A percentile compares a stretch with the other conserved stretches of the same genome.
Evolutionary conservation across 73 alveolate genomes (phyloP).

Genomic region (Paramecium pentaurelia): DNA sequence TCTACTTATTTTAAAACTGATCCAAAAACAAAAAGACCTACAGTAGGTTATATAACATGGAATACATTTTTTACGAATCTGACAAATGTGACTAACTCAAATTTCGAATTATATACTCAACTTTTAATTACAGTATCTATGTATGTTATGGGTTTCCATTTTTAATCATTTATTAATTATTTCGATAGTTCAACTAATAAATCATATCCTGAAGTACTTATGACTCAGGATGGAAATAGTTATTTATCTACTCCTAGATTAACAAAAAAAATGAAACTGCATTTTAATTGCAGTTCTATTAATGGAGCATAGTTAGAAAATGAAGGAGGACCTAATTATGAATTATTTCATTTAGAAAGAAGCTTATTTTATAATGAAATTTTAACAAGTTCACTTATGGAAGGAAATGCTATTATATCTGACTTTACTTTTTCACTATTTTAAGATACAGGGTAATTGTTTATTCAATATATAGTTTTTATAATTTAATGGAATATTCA

Average conservation of each 20-base stretch:
- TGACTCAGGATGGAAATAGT: not conserved
- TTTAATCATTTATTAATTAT: not conserved
- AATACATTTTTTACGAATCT: not conserved
- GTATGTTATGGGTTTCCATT: not conserved
- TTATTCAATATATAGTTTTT: not conserved
- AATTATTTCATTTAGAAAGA: not conserved
- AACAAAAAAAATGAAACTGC: not conserved
- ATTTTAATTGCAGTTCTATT: not conserved
- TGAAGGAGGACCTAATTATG: not conserved
- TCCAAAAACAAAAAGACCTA: not conserved
- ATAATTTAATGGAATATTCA: not conserved
- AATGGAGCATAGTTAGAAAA: not conserved
- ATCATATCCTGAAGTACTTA: not conserved
- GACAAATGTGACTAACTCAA: not conserved
- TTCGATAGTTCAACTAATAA: not conserved
- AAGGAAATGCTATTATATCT: not conserved
- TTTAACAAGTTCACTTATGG: not conserved
- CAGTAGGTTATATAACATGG: not conserved
- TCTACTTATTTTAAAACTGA: not conserved
- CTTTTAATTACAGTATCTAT: not conserved
- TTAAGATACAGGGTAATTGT: constrained; percentile 1
- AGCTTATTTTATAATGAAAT: not conserved
- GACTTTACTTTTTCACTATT: not conserved
- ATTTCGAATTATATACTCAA: not conserved
- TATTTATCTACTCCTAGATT: not conserved